Base-by-base conservation (phyloP, 2,329 filamentous ascomycete genomes). In the Capronia epimyces region DNA sequence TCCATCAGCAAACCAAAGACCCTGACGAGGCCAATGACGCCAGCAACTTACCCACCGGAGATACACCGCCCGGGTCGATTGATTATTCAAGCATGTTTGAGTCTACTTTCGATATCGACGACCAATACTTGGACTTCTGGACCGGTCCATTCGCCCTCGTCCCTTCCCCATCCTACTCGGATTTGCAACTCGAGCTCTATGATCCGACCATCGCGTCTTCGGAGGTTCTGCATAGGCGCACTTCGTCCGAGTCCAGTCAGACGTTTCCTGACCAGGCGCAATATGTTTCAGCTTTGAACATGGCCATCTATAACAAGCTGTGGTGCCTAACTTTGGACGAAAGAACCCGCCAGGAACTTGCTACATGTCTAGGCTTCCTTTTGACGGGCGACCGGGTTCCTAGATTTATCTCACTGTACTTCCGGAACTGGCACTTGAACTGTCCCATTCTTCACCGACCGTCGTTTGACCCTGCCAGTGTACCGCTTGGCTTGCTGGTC, bases 361-460 rank as follows among this genome's bases (percentile, higher is more conserved):
- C 67, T 3, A 59, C 64, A 8, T 65, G 67, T 31, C 59, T 72
- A 3, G 67, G 66, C 22, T 71, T 66, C 39, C 55, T 74, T 8
- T 62, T 74, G 25, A 71, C 67, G 1, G 69, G 69, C 1, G 63
- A 64, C 0, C 67, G 66, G 21, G 71, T 74, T 25, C 65, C 65
- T 12, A 72, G 68, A 50, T 73, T 70, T 47, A 58, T 71, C 3
- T 59, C 62, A 1, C 60, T 72, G 2, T 75, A 73, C 47, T 74
- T 74, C 49, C 66, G 67, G 31, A 69, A 67, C 50, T 75, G 72
- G 67, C 71, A 75, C 27, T 66, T 66, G 2, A 72, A 71, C 48
- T 71, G 68, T 48, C 61, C 71, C 0, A 69, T 75, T 22, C 58
- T 75, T 3, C 71, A 75, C 55, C 54, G 60, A 7, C 65, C 69